Evolutionary conservation across 768 basidiomycete species (phyloP), one percentile per base, ranked within the genome.

Genomic region (Tricholoma matsutake): DNA sequence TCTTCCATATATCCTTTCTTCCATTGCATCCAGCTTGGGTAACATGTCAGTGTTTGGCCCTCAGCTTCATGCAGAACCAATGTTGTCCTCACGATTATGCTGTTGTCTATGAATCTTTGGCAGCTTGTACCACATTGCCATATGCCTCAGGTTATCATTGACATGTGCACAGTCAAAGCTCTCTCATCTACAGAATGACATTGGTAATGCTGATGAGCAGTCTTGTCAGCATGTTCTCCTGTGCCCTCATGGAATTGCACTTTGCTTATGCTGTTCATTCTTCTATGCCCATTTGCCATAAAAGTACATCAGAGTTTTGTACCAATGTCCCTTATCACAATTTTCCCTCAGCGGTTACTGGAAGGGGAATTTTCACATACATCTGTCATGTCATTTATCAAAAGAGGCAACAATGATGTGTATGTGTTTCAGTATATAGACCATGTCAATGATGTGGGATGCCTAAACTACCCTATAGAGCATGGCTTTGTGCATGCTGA

Each of bases 401-500:
- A 51, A 29, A 51, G 6, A 13, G n/a, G 49, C 8, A 29, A 51
- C 6, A 14, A 51, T 51, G 2, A 51, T 6, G 25, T 51, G 28
- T 51, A 39, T 55, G 54, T 35, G 22, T 55, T 55, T 55, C 32
- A 18, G 9, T 55, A 35, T 55, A 18, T 55, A 11, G 54, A 55
- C 37, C 54, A 55, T 55, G 54, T 55, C 4, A 6, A 55, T 55
- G 54, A 39, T 10, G 16, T 55, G 28, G 54, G 37, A 34, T 39
- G 32, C 32, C 34, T 55, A n/a, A 20, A 18, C 1, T 55, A 55
- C n/a, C 32, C 54, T 18, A 6, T 35, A 35, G 22, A 34, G 1
- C 32, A 55, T 35, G 53, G 53, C 53, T 55, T 55, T 25, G 37
- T 55, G 13, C 32, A 55, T 55, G 32, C 53, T 32, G 29, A 54